Conservation (phyloP, 148 eudicot genomes). For the Linanthus parryae region DNA sequence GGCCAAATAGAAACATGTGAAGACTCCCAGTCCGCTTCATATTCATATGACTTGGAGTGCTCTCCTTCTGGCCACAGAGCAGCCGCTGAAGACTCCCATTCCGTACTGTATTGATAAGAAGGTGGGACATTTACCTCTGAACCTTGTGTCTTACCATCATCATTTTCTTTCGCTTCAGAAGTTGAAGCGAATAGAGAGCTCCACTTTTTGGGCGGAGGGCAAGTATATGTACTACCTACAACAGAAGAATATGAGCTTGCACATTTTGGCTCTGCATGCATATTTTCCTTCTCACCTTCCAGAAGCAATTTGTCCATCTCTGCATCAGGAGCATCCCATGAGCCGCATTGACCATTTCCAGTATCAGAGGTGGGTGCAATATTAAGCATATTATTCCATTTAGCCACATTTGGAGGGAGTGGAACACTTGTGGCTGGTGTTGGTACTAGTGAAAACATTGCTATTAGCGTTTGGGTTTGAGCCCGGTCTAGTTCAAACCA, state of each 20-base stretch:
- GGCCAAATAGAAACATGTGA: background rate
- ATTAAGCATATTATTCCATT: conserved; percentile 16
- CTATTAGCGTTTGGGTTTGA: conserved; percentile 49
- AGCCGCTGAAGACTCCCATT: conserved; percentile 11
- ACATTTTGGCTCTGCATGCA: background rate
- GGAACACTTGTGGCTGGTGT: conserved; percentile 21
- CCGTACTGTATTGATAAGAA: conserved; percentile 11
- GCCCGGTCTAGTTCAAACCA: conserved; percentile 77
- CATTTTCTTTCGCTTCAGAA: conserved; percentile 9
- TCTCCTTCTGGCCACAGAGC: conserved; percentile 9
- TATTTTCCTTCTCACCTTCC: conserved; percentile 13
- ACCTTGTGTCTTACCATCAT: conserved; percentile 9
- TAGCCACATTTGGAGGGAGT: conserved; percentile 17
- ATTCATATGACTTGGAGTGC: background rate
- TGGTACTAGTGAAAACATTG: conserved; percentile 30
- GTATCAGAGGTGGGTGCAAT: conserved; percentile 8
- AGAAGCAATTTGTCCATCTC: background rate
- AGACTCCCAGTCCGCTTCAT: background rate
- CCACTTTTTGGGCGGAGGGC: conserved; percentile 37
- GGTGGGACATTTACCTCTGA: conserved; percentile 8
- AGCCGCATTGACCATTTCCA: background rate
- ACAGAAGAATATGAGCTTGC: conserved; percentile 12
- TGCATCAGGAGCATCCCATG: background rate
- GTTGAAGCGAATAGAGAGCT: conserved; percentile 39
- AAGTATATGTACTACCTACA: conserved; percentile 2